Evolutionary conservation across 345 rosid genomes (phyloP).

Genomic region (Eucalyptus paniculata): DNA sequence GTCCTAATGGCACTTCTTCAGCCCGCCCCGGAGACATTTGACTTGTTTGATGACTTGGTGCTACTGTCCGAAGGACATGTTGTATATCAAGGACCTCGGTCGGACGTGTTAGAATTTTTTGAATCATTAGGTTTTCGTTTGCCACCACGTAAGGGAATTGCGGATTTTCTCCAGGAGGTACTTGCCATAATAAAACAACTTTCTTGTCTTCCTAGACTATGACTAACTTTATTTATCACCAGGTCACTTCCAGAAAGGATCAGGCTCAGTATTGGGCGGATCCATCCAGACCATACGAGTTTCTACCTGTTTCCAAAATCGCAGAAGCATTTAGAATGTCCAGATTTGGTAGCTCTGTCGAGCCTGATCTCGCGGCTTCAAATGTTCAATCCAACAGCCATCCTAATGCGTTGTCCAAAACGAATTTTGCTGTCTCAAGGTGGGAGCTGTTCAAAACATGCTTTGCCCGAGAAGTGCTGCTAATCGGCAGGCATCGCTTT

Average conservation of each 20-base stretch:
- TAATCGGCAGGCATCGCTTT: constrained; percentile 58
- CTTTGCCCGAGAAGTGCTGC: constrained; percentile 51
- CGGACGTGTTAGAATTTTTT: constrained; percentile 60
- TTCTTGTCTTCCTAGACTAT: not conserved
- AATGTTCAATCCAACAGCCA: constrained; percentile 31
- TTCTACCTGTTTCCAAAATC: constrained; percentile 50
- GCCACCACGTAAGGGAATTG: constrained; percentile 78
- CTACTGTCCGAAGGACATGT: constrained; percentile 77
- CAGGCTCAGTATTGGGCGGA: constrained; percentile 98
- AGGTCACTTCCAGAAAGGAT: constrained; percentile 93
- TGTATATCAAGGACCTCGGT: constrained; percentile 82
- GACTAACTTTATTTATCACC: not conserved
- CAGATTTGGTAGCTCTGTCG: constrained; percentile 35
- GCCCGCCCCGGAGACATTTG: constrained; percentile 97
- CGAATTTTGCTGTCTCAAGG: constrained; percentile 53
- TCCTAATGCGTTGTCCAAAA: constrained; percentile 53
- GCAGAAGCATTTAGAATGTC: constrained; percentile 65
- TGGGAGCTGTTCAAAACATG: constrained; percentile 70
- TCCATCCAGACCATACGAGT: constrained; percentile 53
- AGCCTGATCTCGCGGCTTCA: constrained; percentile 36
- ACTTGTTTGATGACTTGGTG: constrained; percentile 74
- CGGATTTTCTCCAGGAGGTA: constrained; percentile 99
- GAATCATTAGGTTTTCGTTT: constrained; percentile 77
- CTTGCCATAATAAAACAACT: not conserved
- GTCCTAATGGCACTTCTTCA: constrained; percentile 92